These are phyloP conservation scores for Chytridium lagenaria DNA, from an alignment of 371 early-diverging fungal species.

Conservation along the genomic window DNA sequence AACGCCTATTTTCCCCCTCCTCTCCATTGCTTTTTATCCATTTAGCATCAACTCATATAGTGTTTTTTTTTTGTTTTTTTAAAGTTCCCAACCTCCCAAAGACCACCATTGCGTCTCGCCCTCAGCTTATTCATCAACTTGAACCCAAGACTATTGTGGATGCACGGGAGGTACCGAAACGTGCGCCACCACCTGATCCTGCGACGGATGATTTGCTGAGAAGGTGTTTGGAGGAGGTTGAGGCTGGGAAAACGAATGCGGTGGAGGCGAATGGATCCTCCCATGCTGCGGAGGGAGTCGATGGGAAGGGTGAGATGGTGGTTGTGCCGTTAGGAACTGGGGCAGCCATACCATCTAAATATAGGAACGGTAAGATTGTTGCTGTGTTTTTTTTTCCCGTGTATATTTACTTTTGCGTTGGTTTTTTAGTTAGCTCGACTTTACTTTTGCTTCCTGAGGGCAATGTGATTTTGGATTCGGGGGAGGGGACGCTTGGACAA, in stretches of 20 bases:
- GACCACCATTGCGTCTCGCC: not conserved
- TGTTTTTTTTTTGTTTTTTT: not conserved
- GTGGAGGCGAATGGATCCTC: not conserved
- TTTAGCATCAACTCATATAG: not conserved
- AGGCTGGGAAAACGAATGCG: not conserved
- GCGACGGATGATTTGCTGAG: not conserved
- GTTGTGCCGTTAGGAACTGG: constrained; percentile 94
- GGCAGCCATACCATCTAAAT: constrained; percentile 94
- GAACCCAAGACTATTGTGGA: not conserved
- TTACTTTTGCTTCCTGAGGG: constrained; percentile 67
- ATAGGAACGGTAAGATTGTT: constrained; percentile 83
- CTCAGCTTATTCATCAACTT: not conserved
- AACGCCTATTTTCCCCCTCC: too few species aligned
- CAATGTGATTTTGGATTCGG: constrained; percentile 90
- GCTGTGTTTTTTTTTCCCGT: not conserved
- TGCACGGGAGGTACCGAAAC: not conserved
- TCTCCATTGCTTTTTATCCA: not conserved
- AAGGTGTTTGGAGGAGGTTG: not conserved
- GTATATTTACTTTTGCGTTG: constrained; percentile 10
- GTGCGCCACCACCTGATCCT: not conserved
- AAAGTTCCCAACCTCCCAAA: not conserved
- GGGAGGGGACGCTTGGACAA: constrained; percentile 96
- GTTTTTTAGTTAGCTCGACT: constrained; percentile 80
- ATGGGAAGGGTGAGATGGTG: constrained; percentile 29
- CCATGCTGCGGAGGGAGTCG: not conserved